A percentile compares a stretch with the other conserved stretches of the same genome.
phyloP scores from a whole-genome alignment of 768 basidiomycete genomes.

The Cyathus striatus region DNA sequence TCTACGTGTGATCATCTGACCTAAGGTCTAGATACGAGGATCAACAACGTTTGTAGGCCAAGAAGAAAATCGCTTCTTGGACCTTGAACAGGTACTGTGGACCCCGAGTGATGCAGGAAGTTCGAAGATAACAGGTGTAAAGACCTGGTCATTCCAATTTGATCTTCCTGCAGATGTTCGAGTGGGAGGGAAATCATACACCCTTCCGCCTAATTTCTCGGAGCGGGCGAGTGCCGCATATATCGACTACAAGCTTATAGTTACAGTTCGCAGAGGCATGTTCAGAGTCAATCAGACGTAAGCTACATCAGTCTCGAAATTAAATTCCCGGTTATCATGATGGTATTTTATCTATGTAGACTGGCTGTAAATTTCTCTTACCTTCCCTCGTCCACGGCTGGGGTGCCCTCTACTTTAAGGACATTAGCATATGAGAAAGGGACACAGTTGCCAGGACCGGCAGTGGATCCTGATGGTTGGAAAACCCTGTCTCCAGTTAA shows the following conservation, averaged over 20 bases:
- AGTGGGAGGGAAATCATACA: conserved; percentile 30
- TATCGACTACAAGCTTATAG: conserved; percentile 49
- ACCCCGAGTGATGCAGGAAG: conserved; percentile 16
- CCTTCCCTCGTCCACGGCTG: conserved; percentile 24
- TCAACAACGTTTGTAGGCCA: conserved; percentile 52
- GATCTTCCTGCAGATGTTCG: conserved; percentile 37
- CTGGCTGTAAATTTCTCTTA: conserved; percentile 26
- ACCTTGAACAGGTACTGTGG: conserved; percentile 38
- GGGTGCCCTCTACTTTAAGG: conserved; percentile 27
- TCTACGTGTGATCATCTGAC: conserved; percentile 1
- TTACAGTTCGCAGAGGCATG: conserved; percentile 42
- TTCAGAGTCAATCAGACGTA: conserved; percentile 49
- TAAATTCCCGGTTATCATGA: too few species aligned
- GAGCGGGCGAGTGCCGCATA: conserved; percentile 52
- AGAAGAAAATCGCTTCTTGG: conserved; percentile 44
- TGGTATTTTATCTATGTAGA: too few species aligned
- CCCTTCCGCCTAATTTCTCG: conserved; percentile 48
- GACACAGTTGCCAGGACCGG: conserved; percentile 24
- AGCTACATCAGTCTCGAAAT: too few species aligned
- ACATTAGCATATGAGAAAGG: conserved; percentile 27
- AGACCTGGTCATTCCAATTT: conserved; percentile 45
- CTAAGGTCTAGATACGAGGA: conserved; percentile 30
- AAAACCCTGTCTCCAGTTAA: conserved; percentile 20
- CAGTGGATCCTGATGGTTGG: conserved; percentile 33
- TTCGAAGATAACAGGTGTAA: conserved; percentile 37